Evolutionary conservation across 2,329 filamentous ascomycete genomes (phyloP).

Genomic region (Periconia sp.): DNA sequence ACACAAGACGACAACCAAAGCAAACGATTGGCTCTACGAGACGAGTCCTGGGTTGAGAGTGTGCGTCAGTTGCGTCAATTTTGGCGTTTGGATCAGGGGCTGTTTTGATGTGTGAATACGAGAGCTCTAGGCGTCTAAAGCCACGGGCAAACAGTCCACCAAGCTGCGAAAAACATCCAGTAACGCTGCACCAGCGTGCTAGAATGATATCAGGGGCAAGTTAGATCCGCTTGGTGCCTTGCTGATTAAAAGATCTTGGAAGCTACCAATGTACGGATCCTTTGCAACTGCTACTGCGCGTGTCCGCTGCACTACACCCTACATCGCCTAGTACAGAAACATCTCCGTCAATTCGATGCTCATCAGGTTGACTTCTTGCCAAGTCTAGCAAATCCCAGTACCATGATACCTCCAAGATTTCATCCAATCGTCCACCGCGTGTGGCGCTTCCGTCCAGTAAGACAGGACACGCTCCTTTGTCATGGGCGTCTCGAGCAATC

Average conservation of each 20-base stretch:
- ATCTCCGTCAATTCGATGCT: background rate
- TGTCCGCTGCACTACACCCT: conserved; percentile 1
- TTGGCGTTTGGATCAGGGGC: conserved; percentile 19
- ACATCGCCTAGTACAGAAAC: conserved; percentile 5
- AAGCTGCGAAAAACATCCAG: background rate
- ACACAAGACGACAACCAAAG: conserved; percentile 22
- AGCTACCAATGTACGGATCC: background rate
- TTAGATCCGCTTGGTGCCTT: background rate
- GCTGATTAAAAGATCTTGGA: background rate
- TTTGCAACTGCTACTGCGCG: conserved; percentile 1
- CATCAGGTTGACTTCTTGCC: background rate
- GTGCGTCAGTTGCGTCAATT: conserved; percentile 11
- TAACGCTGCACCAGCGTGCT: background rate
- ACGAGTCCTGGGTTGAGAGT: conserved; percentile 12
- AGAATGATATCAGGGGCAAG: no score
- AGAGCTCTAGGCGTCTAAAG: background rate
- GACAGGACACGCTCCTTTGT: no score
- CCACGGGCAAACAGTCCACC: background rate
- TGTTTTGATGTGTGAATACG: conserved; percentile 1
- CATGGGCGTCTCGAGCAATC: no score
- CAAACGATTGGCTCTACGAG: conserved; percentile 23
- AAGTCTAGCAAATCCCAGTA: background rate
- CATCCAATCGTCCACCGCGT: background rate
- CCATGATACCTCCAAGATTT: background rate
- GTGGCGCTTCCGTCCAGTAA: no score